phyloP scores from a whole-genome alignment of 306 rosid genomes.

The Castanopsis chinensis region DNA sequence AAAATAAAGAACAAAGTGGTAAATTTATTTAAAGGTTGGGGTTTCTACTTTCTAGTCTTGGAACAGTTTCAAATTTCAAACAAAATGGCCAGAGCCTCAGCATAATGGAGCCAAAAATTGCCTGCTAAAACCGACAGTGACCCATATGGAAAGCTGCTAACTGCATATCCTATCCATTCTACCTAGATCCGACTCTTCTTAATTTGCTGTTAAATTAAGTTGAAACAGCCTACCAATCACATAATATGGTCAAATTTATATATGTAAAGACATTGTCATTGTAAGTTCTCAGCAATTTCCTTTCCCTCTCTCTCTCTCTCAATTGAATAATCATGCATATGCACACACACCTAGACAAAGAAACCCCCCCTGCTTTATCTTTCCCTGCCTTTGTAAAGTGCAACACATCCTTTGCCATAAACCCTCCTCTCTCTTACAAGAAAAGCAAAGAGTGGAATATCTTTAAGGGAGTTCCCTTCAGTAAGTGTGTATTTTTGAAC shows the following conservation, averaged over 20 bases:
- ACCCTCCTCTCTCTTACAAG: slow-evolving; percentile 20
- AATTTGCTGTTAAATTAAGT: background rate
- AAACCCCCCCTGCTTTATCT: background rate
- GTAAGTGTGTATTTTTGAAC: background rate
- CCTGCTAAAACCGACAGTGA: background rate
- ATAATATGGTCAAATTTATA: background rate
- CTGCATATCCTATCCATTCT: background rate
- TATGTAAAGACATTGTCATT: slow-evolving; percentile 2
- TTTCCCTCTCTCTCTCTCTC: background rate
- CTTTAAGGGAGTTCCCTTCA: background rate
- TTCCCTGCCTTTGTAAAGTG: background rate
- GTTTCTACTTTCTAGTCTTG: background rate
- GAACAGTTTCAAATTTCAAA: slow-evolving; percentile 4
- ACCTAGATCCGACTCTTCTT: background rate
- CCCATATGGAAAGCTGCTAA: background rate
- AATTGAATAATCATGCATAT: background rate
- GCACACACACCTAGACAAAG: background rate
- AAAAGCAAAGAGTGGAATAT: slow-evolving; percentile 12
- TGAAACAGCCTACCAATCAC: background rate
- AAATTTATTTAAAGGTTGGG: background rate
- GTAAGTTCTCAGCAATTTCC: slow-evolving; percentile 34
- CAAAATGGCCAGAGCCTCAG: background rate
- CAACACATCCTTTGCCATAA: background rate
- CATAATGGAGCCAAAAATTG: slow-evolving; percentile 28
- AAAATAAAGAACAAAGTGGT: background rate